Base-by-base conservation (phyloP, 805 yeast species). In the Candida koratica region DNA sequence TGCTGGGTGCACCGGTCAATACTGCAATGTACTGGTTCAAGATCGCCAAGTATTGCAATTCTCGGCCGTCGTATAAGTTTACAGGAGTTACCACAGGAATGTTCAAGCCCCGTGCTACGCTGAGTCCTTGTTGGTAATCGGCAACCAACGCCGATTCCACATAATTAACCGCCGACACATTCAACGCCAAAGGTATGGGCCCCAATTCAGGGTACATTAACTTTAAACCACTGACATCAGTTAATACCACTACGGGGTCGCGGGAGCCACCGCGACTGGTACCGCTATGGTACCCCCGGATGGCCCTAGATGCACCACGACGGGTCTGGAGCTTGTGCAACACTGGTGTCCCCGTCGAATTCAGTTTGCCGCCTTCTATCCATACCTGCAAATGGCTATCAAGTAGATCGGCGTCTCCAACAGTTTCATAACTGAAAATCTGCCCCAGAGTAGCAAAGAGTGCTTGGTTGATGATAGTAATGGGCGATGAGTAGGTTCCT, bases 241-340 rank as follows among this genome's bases (percentile, higher is more conserved):
- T 70, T 25, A 89, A 55, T 35, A 43, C 80, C 67, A 51, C 72
- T 43, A 56, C 49, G 17, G 58, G 71, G 25, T 67, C 64, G 25
- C 59, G 58, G 7, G 13, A 4, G 3, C 23, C 54, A 6, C 61
- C 61, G n/a, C n/a, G n/a, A n/a, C n/a, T n/a, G n/a, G n/a, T n/a
- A n/a, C n/a, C n/a, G n/a, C n/a, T n/a, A 36, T 50, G 47, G 61
- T 80, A 89, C 25, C 96, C 97, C 34, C 84, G 64, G 30, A 90
- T 71, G 17, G 84, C 75, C 43, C 78, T 72, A 30, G 90, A 85
- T 20, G 96, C 93, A 49, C 96, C 97, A 2, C 82, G 67, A 56
- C 95, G 78, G 38, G 85, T 75, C 52, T 88, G 87, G 39, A 81
- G 58, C 44, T 73, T 64, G 52, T 77, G 67, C 47, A 81, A 59